Conservation (phyloP, 2,329 filamentous ascomycete genomes). For the Fusarium clavum region DNA sequence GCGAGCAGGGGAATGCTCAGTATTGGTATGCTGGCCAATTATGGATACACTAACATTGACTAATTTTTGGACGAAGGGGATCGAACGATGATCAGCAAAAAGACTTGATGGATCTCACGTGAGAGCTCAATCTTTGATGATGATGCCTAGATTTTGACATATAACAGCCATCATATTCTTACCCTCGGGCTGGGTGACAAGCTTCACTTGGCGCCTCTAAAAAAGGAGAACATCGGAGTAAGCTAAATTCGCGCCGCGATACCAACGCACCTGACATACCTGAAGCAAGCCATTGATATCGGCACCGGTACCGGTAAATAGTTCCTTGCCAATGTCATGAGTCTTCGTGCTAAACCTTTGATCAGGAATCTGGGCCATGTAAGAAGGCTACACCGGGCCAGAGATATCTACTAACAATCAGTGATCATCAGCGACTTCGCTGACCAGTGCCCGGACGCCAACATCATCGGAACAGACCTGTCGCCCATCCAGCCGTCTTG, state of each 20-base stretch:
- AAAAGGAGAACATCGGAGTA: conserved; percentile 44
- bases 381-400: conserved; percentile 16
- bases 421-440: conserved; percentile 58
- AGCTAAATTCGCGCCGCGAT: neutral
- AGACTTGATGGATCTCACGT: conserved; percentile 43
- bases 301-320: conserved; percentile 66
- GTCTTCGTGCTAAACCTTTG: neutral
- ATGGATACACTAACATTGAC: neutral
- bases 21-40: conserved; percentile 37
- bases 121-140: rapidly evolving
- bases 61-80: conserved; percentile 19
- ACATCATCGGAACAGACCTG: conserved; percentile 65
- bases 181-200: conserved; percentile 39
- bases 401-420: neutral
- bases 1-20: conserved; percentile 40
- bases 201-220: conserved; percentile 33
- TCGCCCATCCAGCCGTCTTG: conserved; percentile 50
- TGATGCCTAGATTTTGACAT: neutral
- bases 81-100: conserved; percentile 41
- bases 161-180: conserved; percentile 34
- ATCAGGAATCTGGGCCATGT: conserved; percentile 59
- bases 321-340: rapidly evolving
- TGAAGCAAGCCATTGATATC: conserved; percentile 56
- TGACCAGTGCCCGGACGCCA: conserved; percentile 57
- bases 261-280: conserved; percentile 11